Conservation (phyloP, 2,329 filamentous ascomycete genomes). For the Coniochaeta prunicola region DNA sequence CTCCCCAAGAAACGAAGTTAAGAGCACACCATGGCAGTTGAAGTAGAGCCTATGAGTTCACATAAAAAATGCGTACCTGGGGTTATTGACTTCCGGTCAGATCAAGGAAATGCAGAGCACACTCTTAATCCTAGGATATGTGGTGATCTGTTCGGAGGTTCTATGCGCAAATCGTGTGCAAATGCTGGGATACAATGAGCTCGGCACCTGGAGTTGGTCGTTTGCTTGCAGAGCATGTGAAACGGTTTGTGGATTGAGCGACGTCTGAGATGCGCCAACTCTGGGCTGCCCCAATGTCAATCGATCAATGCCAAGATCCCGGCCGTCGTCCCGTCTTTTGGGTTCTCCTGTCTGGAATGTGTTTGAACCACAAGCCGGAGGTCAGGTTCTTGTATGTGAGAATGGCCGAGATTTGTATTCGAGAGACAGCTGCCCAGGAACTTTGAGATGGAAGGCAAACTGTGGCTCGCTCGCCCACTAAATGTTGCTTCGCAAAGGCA, state of each 20-base stretch:
- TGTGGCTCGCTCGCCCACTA: background rate
- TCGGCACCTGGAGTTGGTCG: background rate
- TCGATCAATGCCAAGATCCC: background rate
- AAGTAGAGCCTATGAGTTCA: background rate
- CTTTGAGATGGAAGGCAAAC: background rate
- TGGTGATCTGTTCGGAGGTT: slow-evolving; percentile 1
- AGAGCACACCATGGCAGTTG: background rate
- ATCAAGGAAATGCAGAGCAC: slow-evolving; percentile 5
- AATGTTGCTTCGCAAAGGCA: background rate
- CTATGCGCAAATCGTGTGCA: background rate
- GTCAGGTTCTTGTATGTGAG: background rate
- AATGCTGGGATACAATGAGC: background rate
- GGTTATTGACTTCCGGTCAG: slow-evolving; percentile 5
- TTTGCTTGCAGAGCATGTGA: slow-evolving; percentile 9
- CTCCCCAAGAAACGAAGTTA: background rate
- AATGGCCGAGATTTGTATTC: background rate
- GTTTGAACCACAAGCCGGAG: background rate
- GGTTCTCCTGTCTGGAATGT: background rate
- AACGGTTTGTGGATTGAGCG: slow-evolving; percentile 11
- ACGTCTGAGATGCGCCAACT: slow-evolving; percentile 12
- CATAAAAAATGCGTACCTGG: slow-evolving; percentile 9
- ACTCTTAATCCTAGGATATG: background rate
- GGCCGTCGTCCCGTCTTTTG: background rate
- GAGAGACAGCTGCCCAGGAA: background rate
- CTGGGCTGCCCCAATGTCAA: background rate